These are phyloP conservation scores for Venturia aucupariae DNA, from an alignment of 2,329 filamentous ascomycete genomes.

Conservation along the genomic window DNA sequence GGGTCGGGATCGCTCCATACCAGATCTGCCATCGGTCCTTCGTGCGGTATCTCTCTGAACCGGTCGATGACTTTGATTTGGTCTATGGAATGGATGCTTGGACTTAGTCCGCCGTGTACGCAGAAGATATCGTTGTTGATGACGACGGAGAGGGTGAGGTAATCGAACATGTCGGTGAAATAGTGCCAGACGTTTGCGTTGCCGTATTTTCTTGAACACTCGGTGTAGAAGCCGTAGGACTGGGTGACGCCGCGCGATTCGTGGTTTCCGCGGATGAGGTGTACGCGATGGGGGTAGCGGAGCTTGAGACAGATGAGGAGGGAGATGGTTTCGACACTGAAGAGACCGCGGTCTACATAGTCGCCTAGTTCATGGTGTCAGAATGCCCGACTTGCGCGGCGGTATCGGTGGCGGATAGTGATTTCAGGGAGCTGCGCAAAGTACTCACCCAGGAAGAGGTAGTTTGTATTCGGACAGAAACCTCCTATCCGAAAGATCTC, in stretches of 20 bases:
- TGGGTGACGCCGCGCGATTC: constrained; percentile 96
- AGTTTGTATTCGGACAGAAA: constrained; percentile 96
- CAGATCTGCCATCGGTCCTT: constrained; percentile 98
- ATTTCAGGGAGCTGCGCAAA: neutral
- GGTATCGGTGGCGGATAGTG: constrained; percentile 12
- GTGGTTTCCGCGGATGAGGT: constrained; percentile 95
- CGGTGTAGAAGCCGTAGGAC: constrained; percentile 98
- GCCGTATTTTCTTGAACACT: constrained; percentile 95
- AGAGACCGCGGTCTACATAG: constrained; percentile 96
- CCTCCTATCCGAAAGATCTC: constrained; percentile 99
- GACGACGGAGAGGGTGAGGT: constrained; percentile 88
- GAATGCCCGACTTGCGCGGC: neutral
- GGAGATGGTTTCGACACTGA: constrained; percentile 97
- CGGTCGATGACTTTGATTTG: constrained; percentile 99
- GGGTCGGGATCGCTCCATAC: constrained; percentile 98
- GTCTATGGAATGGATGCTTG: constrained; percentile 90
- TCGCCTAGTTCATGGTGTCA: constrained; percentile 52
- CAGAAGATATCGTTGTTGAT: constrained; percentile 99
- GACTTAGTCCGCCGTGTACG: constrained; percentile 71
- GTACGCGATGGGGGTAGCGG: constrained; percentile 89
- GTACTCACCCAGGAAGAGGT: constrained; percentile 77
- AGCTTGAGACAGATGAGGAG: constrained; percentile 95
- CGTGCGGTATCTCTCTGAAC: constrained; percentile 96
- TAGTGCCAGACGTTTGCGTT: constrained; percentile 99
- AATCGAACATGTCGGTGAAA: constrained; percentile 99